These are phyloP conservation scores for Aspergillus thermomutatus DNA, from an alignment of 2,329 filamentous ascomycete genomes.

Conservation along the genomic window DNA sequence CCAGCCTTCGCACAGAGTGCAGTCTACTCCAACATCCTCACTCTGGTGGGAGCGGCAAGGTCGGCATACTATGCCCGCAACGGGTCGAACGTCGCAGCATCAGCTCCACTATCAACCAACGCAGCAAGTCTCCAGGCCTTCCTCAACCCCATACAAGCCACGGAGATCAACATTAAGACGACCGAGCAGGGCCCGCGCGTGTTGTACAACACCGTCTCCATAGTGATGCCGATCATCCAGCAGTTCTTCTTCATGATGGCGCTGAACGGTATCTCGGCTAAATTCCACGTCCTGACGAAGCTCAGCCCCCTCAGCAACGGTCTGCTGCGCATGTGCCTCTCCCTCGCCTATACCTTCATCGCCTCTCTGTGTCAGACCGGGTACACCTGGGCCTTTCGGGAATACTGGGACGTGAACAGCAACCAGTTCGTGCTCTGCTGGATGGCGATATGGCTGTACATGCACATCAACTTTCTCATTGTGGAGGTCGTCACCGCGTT, in stretches of 20 bases:
- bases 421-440: too few species aligned
- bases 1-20: slow-evolving; percentile 30
- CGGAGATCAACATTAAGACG: slow-evolving; percentile 33
- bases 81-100: slow-evolving; percentile 25
- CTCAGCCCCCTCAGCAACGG: neutral
- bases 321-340: slow-evolving; percentile 6
- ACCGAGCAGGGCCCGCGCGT: slow-evolving; percentile 35
- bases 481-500: too few species aligned
- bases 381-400: too few species aligned
- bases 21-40: slow-evolving; percentile 29
- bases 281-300: slow-evolving; percentile 19
- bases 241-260: slow-evolving; percentile 48
- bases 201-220: slow-evolving; percentile 41
- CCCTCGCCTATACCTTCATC: slow-evolving; percentile 5
- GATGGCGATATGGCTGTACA: too few species aligned
- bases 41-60: slow-evolving; percentile 26
- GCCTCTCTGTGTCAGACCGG: slow-evolving; percentile 3
- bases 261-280: slow-evolving; percentile 38
- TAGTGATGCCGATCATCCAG: slow-evolving; percentile 40
- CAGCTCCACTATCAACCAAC: slow-evolving; percentile 13
- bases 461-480: too few species aligned
- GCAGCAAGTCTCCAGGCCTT: too few species aligned
- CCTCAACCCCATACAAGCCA: slow-evolving; percentile 21
- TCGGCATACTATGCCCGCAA: slow-evolving; percentile 26
- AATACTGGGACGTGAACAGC: too few species aligned